Percentiles rank a stretch among this genome's conserved stretches.
Evolutionary conservation across 2,329 filamentous ascomycete genomes (phyloP).

Genomic region (Colletotrichum lini): DNA sequence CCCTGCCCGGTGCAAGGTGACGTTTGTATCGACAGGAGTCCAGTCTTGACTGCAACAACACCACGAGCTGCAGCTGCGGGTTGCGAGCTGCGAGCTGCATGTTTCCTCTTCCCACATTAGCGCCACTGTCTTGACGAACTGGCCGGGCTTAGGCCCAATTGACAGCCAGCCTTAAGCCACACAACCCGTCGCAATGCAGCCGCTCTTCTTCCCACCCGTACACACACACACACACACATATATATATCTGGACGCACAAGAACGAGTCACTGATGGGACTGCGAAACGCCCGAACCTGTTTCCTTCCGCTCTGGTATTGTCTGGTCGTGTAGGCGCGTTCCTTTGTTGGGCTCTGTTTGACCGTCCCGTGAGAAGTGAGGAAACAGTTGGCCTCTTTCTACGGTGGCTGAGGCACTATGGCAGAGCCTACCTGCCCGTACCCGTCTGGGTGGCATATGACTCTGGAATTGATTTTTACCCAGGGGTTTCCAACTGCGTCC

Average conservation of each 20-base stretch:
- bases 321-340: neutral
- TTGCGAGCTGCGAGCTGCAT: slow-evolving; percentile 37
- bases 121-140: slow-evolving; percentile 37
- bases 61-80: slow-evolving; percentile 30
- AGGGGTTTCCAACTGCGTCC: neutral
- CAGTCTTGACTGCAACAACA: neutral
- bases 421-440: neutral
- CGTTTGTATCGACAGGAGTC: slow-evolving; percentile 22
- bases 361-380: neutral
- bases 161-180: slow-evolving; percentile 24
- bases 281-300: slow-evolving; percentile 4
- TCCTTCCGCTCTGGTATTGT: neutral
- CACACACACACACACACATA: slow-evolving; percentile 12
- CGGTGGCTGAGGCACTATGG: neutral
- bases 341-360: neutral
- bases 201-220: slow-evolving; percentile 24
- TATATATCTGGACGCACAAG: slow-evolving; percentile 9
- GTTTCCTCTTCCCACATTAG: slow-evolving; percentile 39
- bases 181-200: slow-evolving; percentile 30
- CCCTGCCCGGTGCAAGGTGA: slow-evolving; percentile 29
- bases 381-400: slow-evolving; percentile 1
- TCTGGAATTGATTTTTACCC: neutral
- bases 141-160: slow-evolving; percentile 31
- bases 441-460: slow-evolving; percentile 1
- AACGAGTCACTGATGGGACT: neutral